phyloP scores from a whole-genome alignment of 306 rosid genomes.

The Citrullus mucosospermus region DNA sequence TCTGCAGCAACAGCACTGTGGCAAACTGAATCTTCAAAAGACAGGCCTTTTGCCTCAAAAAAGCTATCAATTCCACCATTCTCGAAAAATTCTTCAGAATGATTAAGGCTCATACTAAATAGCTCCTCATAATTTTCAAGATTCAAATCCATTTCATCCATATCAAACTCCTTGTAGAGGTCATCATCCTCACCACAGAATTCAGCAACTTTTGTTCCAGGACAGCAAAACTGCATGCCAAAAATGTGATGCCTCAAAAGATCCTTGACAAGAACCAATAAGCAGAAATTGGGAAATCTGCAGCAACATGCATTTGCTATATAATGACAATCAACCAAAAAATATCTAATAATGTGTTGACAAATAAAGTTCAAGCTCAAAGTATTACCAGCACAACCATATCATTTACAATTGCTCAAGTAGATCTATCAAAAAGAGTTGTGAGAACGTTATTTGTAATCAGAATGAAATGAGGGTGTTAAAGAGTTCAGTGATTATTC shows the following conservation, averaged over 20 bases:
- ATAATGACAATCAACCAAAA: background rate
- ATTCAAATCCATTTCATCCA: conserved; percentile 81
- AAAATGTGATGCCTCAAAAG: conserved; percentile 16
- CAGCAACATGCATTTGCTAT: conserved; percentile 8
- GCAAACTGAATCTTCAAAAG: conserved; percentile 57
- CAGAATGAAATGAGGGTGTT: background rate
- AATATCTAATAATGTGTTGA: background rate
- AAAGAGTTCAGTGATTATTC: background rate
- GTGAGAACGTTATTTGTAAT: background rate
- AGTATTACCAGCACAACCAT: background rate
- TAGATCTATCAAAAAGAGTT: background rate
- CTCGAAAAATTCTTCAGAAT: conserved; percentile 78
- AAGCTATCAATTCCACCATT: conserved; percentile 83
- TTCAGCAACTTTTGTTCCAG: conserved; percentile 36
- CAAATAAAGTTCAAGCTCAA: background rate
- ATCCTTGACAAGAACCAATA: conserved; percentile 15
- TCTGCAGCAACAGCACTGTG: conserved; percentile 63
- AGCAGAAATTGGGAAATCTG: conserved; percentile 3
- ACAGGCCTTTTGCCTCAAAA: conserved; percentile 51
- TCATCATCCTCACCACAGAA: conserved; percentile 32
- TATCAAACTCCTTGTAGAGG: conserved; percentile 50
- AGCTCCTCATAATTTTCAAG: conserved; percentile 89
- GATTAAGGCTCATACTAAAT: conserved; percentile 58
- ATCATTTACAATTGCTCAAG: background rate
- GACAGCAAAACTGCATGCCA: conserved; percentile 49